Percentiles rank a stretch among this genome's conserved stretches.
Conservation (phyloP, 2,329 filamentous ascomycete species). For the Simplicillium sp. region DNA sequence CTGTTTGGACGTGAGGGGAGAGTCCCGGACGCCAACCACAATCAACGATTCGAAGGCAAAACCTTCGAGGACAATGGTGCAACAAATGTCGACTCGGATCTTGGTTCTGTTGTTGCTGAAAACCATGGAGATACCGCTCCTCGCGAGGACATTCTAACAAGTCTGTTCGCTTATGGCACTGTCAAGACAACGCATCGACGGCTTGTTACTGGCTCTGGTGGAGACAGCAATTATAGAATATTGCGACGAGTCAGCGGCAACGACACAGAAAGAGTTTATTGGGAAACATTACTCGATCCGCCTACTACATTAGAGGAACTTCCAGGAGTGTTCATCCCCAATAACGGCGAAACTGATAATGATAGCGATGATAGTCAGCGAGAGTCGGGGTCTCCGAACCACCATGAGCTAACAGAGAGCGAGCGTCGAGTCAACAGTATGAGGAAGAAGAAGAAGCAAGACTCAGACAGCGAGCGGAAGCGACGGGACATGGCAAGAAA, state of each 20-base stretch:
- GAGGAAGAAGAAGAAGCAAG: conserved; percentile 23
- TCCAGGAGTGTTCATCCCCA: conserved; percentile 26
- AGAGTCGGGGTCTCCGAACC: conserved; percentile 16
- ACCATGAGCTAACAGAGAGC: conserved; percentile 25
- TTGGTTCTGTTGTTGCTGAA: conserved; percentile 45
- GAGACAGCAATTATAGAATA: conserved; percentile 25
- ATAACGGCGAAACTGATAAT: conserved; percentile 13
- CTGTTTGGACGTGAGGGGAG: conserved; percentile 64
- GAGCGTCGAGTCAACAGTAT: conserved; percentile 28
- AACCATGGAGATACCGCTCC: conserved; percentile 51
- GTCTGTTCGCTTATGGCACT: conserved; percentile 33
- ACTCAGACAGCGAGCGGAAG: conserved; percentile 27
- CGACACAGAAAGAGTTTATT: conserved; percentile 28
- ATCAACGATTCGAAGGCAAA: conserved; percentile 55
- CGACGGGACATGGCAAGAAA: conserved; percentile 35
- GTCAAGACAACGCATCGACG: conserved; percentile 18
- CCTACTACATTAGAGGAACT: conserved; percentile 33
- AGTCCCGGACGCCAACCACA: conserved; percentile 53
- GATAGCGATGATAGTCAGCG: conserved; percentile 7
- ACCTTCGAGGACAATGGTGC: conserved; percentile 53
- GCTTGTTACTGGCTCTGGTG: conserved; percentile 18
- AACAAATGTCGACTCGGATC: conserved; percentile 51
- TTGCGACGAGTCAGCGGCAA: conserved; percentile 18
- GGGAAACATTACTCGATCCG: conserved; percentile 34
- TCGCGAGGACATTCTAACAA: conserved; percentile 50